Evolutionary conservation across 2,329 filamentous ascomycete genomes (phyloP).

Genomic region (Catunica adiposa): DNA sequence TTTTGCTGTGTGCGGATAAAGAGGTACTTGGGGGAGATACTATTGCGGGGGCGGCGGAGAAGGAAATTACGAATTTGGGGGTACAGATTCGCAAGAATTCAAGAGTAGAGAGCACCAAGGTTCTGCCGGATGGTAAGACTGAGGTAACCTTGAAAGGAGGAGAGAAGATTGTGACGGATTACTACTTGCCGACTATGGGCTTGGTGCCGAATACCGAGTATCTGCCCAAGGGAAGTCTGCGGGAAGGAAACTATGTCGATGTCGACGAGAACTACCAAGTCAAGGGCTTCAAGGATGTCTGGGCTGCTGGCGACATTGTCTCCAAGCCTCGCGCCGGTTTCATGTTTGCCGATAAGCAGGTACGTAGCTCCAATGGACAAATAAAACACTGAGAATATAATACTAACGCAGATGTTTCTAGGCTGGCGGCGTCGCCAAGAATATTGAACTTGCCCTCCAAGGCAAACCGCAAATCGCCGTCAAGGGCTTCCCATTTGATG

Average conservation of each 20-base stretch:
- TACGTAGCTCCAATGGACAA: conserved; percentile 17
- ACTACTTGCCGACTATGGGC: conserved; percentile 41
- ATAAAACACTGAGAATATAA: not conserved
- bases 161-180: conserved; percentile 33
- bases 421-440: conserved; percentile 36
- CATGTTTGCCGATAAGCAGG: conserved; percentile 42
- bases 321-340: conserved; percentile 38
- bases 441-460: conserved; percentile 32
- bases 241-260: conserved; percentile 27
- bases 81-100: conserved; percentile 31
- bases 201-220: conserved; percentile 38
- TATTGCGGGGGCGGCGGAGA: conserved; percentile 25
- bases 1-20: conserved; percentile 28
- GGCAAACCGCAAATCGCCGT: conserved; percentile 28
- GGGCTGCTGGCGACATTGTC: conserved; percentile 38
- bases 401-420: conserved; percentile 14
- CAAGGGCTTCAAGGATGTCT: conserved; percentile 28
- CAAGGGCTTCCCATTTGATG: conserved; percentile 32
- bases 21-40: conserved; percentile 30
- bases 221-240: conserved; percentile 29
- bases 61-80: conserved; percentile 35
- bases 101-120: conserved; percentile 24
- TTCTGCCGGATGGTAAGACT: conserved; percentile 28
- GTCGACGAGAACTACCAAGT: conserved; percentile 37
- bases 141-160: conserved; percentile 31